Base-by-base conservation (phyloP, 768 basidiomycete genomes). In the Suillus subalutaceus region DNA sequence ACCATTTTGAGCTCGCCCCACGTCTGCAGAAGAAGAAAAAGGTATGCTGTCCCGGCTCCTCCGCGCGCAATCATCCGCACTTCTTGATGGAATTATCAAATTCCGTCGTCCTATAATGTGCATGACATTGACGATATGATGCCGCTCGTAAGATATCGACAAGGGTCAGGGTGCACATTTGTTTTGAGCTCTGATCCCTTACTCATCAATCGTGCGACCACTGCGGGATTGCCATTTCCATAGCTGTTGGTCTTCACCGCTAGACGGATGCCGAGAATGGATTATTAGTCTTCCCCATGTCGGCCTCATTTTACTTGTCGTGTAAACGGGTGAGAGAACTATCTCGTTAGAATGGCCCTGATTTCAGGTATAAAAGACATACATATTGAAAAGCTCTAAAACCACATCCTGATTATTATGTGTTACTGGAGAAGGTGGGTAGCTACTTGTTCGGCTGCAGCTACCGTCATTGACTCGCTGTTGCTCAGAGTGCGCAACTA, bases 361-460 rank as follows among this genome's bases (percentile, higher is more conserved):
- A 64, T 63, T 66, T 66, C 55, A 72, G 61, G 68, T 76, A 76
- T 76, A 76, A 77, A 76, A 75, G 68, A 68, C 43, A 43, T 61
- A 56, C 35, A 55, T 16, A 50, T 62, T 57, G 57, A 48, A 48
- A 55, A 30, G 32, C 53, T 37, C 50, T 61, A 53, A 16, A 43
- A 10, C 18, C 46, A 66, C 63, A 40, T 67, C 67, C 63, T n/a
- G 16, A 53, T 69, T 64, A 52, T 32, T 26, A 88, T 89, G 88
- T 88, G 87, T 77, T 85, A 83, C 72, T 87, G 81, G 79, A 83
- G 87, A 72, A 82, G 85, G 87, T 88, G 68, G 79, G 86, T 72
- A 23, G 55, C 52, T 40, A 61, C 43, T 60, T 20, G 37, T 60
- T 38, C 20, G 35, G 13, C 64, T 38, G 18, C 40, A 20, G 43